Evolutionary conservation across 75 land plant genomes (phyloP).

Genomic region (Picea sitchensis): DNA sequence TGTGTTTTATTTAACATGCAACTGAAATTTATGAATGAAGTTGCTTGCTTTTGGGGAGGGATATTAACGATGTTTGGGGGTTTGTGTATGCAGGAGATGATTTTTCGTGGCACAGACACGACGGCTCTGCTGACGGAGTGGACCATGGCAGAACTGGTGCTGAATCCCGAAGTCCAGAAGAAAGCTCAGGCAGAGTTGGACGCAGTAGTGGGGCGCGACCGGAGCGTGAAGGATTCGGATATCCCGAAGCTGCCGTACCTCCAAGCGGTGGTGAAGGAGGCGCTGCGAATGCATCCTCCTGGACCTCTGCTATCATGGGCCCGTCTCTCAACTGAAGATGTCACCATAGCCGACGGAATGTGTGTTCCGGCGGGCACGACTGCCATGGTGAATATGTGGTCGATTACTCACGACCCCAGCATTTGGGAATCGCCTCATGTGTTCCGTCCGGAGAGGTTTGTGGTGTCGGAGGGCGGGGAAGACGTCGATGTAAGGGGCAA

Average conservation of each 20-base stretch:
- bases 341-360: constrained; percentile 18
- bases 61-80: no score
- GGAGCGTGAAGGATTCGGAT: constrained; percentile 15
- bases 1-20: no score
- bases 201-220: constrained; percentile 11
- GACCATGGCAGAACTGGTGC: constrained; percentile 38
- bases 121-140: constrained; percentile 45
- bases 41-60: no score
- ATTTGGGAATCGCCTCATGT: constrained; percentile 20
- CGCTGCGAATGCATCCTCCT: constrained; percentile 45
- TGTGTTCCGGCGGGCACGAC: constrained; percentile 37
- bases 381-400: constrained; percentile 57
- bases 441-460: constrained; percentile 46
- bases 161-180: constrained; percentile 15
- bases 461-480: constrained; percentile 11
- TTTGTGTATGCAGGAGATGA: constrained; percentile 35
- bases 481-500: constrained; percentile 22
- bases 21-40: no score
- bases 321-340: constrained; percentile 28
- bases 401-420: constrained; percentile 22
- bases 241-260: constrained; percentile 25
- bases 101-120: constrained; percentile 43
- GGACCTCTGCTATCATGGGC: constrained; percentile 64
- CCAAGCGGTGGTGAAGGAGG: constrained; percentile 47
- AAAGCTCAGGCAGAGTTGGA: constrained; percentile 40